Conservation (phyloP, 805 yeast species). For the Torulaspora maleeae region DNA sequence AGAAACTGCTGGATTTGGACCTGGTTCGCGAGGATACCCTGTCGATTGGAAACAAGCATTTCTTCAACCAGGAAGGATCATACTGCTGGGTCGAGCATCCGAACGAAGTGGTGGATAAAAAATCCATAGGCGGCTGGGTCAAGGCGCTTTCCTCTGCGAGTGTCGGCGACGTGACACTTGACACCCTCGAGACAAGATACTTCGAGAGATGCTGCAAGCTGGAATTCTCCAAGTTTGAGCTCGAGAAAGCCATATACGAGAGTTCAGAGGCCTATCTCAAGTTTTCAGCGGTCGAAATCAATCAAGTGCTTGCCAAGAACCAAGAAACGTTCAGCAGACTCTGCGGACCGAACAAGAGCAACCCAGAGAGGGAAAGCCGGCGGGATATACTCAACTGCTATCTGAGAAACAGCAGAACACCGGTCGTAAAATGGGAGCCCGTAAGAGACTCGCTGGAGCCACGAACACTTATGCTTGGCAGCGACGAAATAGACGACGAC, state of each 20-base stretch:
- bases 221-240: conserved; percentile 17
- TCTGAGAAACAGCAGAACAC: conserved; percentile 14
- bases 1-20: conserved; percentile 10
- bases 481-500: conserved; percentile 18
- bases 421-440: conserved; percentile 8
- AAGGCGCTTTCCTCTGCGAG: neutral
- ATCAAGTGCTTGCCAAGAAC: neutral
- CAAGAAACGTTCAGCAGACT: neutral
- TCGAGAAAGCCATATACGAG: conserved; percentile 16
- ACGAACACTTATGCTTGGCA: conserved; percentile 13
- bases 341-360: neutral
- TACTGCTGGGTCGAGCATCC: conserved; percentile 13
- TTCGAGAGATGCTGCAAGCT: conserved; percentile 12
- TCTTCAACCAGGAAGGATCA: conserved; percentile 10
- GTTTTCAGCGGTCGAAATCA: neutral
- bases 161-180: neutral
- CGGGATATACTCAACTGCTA: conserved; percentile 9
- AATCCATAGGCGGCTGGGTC: conserved; percentile 3
- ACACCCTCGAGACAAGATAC: conserved; percentile 1
- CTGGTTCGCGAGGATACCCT: neutral
- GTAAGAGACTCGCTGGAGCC: neutral
- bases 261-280: conserved; percentile 4
- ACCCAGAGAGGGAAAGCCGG: neutral
- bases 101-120: neutral
- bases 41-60: neutral